Conservation (phyloP, 306 rosid species). For the Sesbania bispinosa region DNA sequence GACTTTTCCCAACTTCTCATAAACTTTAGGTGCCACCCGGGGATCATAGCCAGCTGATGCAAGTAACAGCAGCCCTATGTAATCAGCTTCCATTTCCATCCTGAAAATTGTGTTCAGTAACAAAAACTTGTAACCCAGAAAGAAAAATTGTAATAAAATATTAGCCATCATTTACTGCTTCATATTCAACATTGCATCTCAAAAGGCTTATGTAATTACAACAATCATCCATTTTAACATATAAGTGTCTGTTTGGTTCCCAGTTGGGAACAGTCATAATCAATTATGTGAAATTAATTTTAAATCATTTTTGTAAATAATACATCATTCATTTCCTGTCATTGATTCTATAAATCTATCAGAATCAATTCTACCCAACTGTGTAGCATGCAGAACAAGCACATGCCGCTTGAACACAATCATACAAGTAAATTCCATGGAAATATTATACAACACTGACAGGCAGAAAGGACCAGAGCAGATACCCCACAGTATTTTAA, state of each 20-base stretch:
- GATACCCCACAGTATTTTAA: not conserved
- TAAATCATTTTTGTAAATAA: no score
- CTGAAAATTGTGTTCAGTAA: slow-evolving; percentile 27
- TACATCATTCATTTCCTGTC: no score
- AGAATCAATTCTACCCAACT: no score
- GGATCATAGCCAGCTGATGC: slow-evolving; percentile 88
- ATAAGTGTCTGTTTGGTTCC: no score
- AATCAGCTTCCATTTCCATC: slow-evolving; percentile 91
- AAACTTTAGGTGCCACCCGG: slow-evolving; percentile 60
- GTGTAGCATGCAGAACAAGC: not conserved
- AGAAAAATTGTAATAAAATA: no score
- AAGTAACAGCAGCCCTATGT: slow-evolving; percentile 65
- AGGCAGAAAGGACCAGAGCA: not conserved
- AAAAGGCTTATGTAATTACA: no score
- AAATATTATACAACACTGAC: not conserved
- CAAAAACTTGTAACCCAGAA: not conserved
- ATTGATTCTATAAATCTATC: no score
- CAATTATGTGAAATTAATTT: no score
- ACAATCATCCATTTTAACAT: not conserved
- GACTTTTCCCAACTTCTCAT: slow-evolving; percentile 59
- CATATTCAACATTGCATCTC: no score
- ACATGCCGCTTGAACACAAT: not conserved
- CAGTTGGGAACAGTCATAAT: no score
- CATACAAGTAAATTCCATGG: not conserved
- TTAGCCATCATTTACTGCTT: no score